phyloP scores from a whole-genome alignment of 108 stramenopile species.

The Epithemia pelagica region DNA sequence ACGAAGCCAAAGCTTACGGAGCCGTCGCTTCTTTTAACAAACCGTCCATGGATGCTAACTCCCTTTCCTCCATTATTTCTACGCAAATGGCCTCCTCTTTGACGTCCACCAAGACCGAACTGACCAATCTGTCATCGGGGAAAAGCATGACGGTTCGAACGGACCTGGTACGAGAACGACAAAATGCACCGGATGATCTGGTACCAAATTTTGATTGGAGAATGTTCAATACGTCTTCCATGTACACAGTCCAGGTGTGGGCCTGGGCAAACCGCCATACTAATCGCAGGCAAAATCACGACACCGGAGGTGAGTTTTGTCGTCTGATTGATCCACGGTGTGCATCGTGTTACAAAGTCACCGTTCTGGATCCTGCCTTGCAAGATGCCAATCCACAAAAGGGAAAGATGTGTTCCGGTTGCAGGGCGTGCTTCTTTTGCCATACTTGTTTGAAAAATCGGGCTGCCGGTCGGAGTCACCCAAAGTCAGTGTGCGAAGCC shows the following conservation, averaged over 20 bases:
- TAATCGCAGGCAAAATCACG: no score
- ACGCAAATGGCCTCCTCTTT: slow-evolving; percentile 25
- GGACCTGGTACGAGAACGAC: slow-evolving; percentile 29
- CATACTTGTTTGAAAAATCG: neutral
- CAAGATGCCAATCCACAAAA: neutral
- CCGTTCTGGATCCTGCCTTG: neutral
- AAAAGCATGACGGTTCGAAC: slow-evolving; percentile 24
- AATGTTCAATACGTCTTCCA: slow-evolving; percentile 1
- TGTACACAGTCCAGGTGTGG: neutral
- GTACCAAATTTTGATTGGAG: slow-evolving; percentile 17
- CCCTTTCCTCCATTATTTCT: slow-evolving; percentile 27
- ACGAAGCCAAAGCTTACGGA: slow-evolving; percentile 30
- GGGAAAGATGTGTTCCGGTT: slow-evolving; percentile 8
- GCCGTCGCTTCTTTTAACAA: slow-evolving; percentile 25
- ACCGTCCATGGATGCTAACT: slow-evolving; percentile 29
- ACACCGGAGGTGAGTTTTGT: slow-evolving; percentile 26
- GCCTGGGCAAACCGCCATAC: neutral
- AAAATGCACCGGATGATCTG: slow-evolving; percentile 20
- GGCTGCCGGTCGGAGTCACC: neutral
- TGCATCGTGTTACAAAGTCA: slow-evolving; percentile 14
- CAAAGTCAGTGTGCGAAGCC: slow-evolving; percentile 1
- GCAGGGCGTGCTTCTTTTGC: slow-evolving; percentile 13
- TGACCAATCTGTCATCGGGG: slow-evolving; percentile 35
- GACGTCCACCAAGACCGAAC: slow-evolving; percentile 35
- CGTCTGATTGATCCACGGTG: slow-evolving; percentile 27